A percentile compares a stretch with the other conserved stretches of the same genome.
Evolutionary conservation across 2,329 filamentous ascomycete genomes (phyloP).

Genomic region (Paraphaeosphaeria minitans): DNA sequence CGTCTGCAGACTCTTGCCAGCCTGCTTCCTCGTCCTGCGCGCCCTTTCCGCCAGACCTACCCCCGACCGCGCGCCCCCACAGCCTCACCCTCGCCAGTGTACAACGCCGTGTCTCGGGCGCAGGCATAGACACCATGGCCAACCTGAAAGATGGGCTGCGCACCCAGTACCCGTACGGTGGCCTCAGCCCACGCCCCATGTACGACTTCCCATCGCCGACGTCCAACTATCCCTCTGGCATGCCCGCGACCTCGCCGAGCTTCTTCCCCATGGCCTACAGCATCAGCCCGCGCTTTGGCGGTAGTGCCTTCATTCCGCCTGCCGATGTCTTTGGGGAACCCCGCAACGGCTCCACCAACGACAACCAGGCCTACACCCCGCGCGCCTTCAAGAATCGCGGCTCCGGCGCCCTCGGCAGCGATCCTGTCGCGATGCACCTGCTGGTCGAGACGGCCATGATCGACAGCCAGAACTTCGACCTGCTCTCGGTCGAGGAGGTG

Average conservation of each 20-base stretch:
- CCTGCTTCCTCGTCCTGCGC: conserved; percentile 31
- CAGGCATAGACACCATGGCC: conserved; percentile 27
- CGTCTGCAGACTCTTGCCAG: conserved; percentile 25
- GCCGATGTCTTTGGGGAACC: conserved; percentile 44
- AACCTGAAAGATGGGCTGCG: conserved; percentile 37
- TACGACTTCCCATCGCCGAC: conserved; percentile 47
- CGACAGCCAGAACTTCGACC: conserved; percentile 83
- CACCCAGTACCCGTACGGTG: conserved; percentile 41
- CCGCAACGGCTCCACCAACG: conserved; percentile 33
- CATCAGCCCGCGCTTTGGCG: conserved; percentile 42
- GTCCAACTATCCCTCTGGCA: conserved; percentile 45
- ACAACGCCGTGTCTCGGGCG: conserved; percentile 6
- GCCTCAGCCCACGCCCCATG: conserved; percentile 39
- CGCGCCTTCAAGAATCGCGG: conserved; percentile 36
- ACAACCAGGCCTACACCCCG: conserved; percentile 33
- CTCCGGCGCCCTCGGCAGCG: conserved; percentile 48
- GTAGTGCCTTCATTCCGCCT: conserved; percentile 46
- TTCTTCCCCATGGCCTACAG: conserved; percentile 47
- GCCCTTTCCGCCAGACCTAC: conserved; percentile 29
- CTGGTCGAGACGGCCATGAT: conserved; percentile 91
- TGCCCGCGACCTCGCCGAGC: conserved; percentile 38
- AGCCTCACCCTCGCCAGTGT: conserved; percentile 9
- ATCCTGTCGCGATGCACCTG: conserved; percentile 81
- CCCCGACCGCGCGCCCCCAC: conserved; percentile 29
- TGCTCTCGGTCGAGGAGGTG: conserved; percentile 89